phyloP scores from a whole-genome alignment of 192 early-diverging fungal genomes.

The Coemansia sp. region DNA sequence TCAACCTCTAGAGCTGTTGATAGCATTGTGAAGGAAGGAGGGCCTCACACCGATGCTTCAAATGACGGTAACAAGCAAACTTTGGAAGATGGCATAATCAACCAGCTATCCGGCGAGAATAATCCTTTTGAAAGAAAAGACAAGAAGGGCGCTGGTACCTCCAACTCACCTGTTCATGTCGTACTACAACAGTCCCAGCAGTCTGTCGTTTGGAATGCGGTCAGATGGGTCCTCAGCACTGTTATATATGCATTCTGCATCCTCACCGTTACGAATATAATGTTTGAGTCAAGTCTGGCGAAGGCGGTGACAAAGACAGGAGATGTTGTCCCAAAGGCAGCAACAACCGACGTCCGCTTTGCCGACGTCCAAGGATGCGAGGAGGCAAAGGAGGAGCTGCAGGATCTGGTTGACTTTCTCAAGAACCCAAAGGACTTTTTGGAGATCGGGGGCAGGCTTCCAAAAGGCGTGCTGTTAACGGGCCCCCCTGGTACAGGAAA shows the following conservation, averaged over 20 bases:
- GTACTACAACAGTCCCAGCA: slow-evolving; percentile 35
- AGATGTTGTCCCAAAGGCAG: slow-evolving; percentile 38
- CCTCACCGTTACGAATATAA: slow-evolving; percentile 66
- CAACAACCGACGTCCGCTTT: slow-evolving; percentile 67
- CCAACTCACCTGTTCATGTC: slow-evolving; percentile 37
- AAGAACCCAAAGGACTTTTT: slow-evolving; percentile 90
- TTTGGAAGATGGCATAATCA: neutral
- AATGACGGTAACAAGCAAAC: neutral
- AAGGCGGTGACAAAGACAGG: slow-evolving; percentile 54
- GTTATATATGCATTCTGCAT: slow-evolving; percentile 64
- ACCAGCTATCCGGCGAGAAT: neutral
- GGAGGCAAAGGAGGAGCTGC: slow-evolving; percentile 96
- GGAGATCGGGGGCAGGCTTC: slow-evolving; percentile 90
- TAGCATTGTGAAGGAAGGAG: neutral
- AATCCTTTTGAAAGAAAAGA: neutral
- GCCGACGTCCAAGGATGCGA: slow-evolving; percentile 96
- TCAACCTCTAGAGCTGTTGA: slow-evolving; percentile 14
- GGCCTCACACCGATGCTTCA: neutral
- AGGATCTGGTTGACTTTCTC: slow-evolving; percentile 95
- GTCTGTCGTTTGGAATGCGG: slow-evolving; percentile 28
- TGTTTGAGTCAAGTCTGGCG: slow-evolving; percentile 68
- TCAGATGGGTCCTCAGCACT: slow-evolving; percentile 46
- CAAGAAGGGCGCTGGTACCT: slow-evolving; percentile 14
- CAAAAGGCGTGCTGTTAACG: slow-evolving; percentile 87
- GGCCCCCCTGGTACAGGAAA: slow-evolving; percentile 98